phyloP scores from a whole-genome alignment of 768 basidiomycete genomes.

The Daedaleopsis sinensis region DNA sequence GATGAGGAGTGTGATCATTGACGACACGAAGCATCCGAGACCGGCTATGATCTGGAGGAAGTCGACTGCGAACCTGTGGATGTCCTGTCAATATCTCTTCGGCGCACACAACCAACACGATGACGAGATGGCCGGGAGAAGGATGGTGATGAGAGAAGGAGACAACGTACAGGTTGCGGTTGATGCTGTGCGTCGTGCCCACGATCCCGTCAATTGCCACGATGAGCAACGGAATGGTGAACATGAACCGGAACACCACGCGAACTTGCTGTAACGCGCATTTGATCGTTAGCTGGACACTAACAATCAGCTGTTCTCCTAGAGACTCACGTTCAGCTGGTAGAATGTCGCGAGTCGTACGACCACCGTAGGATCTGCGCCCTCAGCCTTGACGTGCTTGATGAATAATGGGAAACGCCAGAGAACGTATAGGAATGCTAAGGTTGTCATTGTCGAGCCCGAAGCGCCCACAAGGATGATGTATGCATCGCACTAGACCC shows the following conservation, averaged over 20 bases:
- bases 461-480: constrained; percentile 75
- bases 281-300: neutral
- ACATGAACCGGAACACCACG: constrained; percentile 75
- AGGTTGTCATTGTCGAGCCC: constrained; percentile 66
- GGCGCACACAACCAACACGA: neutral
- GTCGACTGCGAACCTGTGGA: constrained; percentile 42
- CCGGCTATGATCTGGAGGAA: constrained; percentile 71
- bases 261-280: constrained; percentile 54
- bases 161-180: constrained; percentile 55
- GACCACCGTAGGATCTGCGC: constrained; percentile 75
- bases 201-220: constrained; percentile 67
- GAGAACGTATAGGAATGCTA: constrained; percentile 74
- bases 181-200: constrained; percentile 47
- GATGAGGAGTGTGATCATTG: constrained; percentile 76
- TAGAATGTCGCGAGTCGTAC: constrained; percentile 75
- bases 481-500: constrained; percentile 63
- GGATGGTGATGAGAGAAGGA: neutral
- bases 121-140: neutral
- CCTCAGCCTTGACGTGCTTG: constrained; percentile 67
- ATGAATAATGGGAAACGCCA: constrained; percentile 73
- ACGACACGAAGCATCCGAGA: constrained; percentile 78
- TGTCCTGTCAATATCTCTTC: neutral
- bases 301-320: neutral
- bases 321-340: constrained; percentile 67
- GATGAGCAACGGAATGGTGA: constrained; percentile 68